Percentiles rank a stretch among this genome's conserved stretches.
These are phyloP conservation scores for Globisporangium irregulare DNA, from an alignment of 352 stramenopile genomes.

Conservation along the genomic window DNA sequence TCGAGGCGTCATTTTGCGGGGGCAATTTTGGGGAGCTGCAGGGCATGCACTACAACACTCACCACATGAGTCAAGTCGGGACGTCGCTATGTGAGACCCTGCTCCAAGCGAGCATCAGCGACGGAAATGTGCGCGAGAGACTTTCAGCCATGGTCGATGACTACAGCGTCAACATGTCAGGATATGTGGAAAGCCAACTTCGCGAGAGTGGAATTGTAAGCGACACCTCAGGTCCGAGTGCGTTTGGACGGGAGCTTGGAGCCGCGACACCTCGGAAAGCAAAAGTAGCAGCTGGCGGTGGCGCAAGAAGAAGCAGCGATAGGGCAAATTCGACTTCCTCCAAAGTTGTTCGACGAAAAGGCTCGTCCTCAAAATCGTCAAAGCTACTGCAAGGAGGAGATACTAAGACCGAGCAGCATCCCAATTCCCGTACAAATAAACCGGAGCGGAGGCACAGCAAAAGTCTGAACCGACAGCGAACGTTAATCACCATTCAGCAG, in stretches of 20 bases:
- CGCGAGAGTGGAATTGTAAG: slow-evolving; percentile 29
- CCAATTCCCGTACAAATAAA: neutral
- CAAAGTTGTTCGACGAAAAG: slow-evolving; percentile 5
- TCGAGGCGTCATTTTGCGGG: slow-evolving; percentile 88
- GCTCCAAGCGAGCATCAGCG: slow-evolving; percentile 36
- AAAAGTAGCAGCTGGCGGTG: neutral
- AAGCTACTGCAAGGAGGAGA: neutral
- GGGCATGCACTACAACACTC: slow-evolving; percentile 66
- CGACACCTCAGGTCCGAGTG: neutral
- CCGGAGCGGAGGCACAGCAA: slow-evolving; percentile 3
- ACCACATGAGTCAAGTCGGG: slow-evolving; percentile 50
- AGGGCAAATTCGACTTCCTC: neutral
- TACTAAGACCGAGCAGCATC: neutral
- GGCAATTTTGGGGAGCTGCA: slow-evolving; percentile 62
- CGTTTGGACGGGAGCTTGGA: slow-evolving; percentile 5
- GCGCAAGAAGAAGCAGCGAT: neutral
- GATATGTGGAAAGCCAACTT: slow-evolving; percentile 36
- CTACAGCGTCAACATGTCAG: slow-evolving; percentile 27
- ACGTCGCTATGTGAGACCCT: slow-evolving; percentile 48
- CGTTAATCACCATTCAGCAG: neutral
- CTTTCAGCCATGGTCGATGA: slow-evolving; percentile 35
- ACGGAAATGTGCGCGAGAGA: slow-evolving; percentile 29
- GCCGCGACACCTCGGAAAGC: slow-evolving; percentile 7
- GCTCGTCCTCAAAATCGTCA: slow-evolving; percentile 6
- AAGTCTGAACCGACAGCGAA: neutral